These are phyloP conservation scores for Cubamyces sp. DNA, from an alignment of 768 basidiomycete species.

Conservation along the genomic window DNA sequence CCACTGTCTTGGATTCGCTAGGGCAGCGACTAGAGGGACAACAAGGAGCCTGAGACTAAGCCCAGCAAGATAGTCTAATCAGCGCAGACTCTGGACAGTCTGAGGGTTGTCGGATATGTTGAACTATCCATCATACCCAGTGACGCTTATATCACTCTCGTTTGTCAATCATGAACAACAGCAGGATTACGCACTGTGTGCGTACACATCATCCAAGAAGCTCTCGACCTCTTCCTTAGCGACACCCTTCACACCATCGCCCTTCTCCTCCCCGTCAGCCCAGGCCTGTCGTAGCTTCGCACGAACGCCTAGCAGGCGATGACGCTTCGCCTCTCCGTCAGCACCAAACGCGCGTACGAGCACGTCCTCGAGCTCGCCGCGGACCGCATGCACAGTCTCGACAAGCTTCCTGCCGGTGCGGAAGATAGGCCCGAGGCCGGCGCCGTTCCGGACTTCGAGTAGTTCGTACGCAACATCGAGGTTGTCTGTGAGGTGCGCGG, in stretches of 20 bases:
- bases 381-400: conserved; percentile 31
- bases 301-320: conserved; percentile 20
- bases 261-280: not conserved
- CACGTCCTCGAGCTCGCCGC: conserved; percentile 25
- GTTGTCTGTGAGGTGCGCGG: conserved; percentile 26
- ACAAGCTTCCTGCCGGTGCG: conserved; percentile 22
- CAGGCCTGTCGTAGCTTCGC: conserved; percentile 9
- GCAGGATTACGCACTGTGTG: not conserved
- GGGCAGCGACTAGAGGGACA: no score
- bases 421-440: conserved; percentile 14
- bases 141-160: no score
- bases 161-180: no score
- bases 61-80: no score
- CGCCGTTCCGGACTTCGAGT: conserved; percentile 30
- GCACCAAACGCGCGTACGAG: conserved; percentile 29
- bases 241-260: not conserved
- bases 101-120: no score
- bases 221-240: conserved; percentile 2
- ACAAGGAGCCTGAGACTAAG: no score
- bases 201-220: conserved; percentile 6
- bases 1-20: no score
- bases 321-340: conserved; percentile 33
- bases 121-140: no score
- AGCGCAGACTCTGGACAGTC: no score
- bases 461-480: conserved; percentile 35